These are phyloP conservation scores for Ceratobasidium sp. DNA, from an alignment of 1,284 basidiomycete genomes.

Conservation along the genomic window DNA sequence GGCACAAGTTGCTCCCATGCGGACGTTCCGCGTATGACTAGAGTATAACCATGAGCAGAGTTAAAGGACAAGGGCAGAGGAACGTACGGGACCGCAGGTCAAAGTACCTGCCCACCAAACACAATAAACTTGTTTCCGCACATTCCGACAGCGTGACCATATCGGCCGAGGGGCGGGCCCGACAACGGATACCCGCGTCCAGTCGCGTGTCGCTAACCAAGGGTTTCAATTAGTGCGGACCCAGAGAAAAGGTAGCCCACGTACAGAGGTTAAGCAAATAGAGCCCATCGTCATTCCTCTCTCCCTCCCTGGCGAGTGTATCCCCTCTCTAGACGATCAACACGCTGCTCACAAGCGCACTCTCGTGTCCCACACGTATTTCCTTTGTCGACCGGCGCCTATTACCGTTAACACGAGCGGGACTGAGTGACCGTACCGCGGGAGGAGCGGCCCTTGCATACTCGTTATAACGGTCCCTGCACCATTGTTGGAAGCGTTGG, in stretches of 20 bases:
- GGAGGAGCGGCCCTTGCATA: conserved; percentile 76
- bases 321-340: conserved; percentile 99
- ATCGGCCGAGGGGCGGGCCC: conserved; percentile 88
- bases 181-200: conserved; percentile 87
- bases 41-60: background rate
- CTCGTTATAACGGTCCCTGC: conserved; percentile 6
- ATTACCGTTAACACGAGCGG: conserved; percentile 66
- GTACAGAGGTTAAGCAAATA: conserved; percentile 95
- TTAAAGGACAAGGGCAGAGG: background rate
- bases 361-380: conserved; percentile 93
- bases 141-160: conserved; percentile 97
- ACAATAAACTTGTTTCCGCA: conserved; percentile 92
- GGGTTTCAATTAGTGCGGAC: conserved; percentile 55
- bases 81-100: conserved; percentile 93
- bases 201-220: conserved; percentile 83
- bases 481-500: background rate
- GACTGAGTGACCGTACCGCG: too few species aligned
- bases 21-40: conserved; percentile 68
- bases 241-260: conserved; percentile 55
- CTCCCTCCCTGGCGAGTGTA: conserved; percentile 81
- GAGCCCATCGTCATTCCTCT: conserved; percentile 92
- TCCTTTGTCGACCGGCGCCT: conserved; percentile 71
- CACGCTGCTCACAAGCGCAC: conserved; percentile 95
- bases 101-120: conserved; percentile 98
- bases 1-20: conserved; percentile 85